Conservation (phyloP, 2,329 filamentous ascomycete genomes). For the Epichloe baconii region DNA sequence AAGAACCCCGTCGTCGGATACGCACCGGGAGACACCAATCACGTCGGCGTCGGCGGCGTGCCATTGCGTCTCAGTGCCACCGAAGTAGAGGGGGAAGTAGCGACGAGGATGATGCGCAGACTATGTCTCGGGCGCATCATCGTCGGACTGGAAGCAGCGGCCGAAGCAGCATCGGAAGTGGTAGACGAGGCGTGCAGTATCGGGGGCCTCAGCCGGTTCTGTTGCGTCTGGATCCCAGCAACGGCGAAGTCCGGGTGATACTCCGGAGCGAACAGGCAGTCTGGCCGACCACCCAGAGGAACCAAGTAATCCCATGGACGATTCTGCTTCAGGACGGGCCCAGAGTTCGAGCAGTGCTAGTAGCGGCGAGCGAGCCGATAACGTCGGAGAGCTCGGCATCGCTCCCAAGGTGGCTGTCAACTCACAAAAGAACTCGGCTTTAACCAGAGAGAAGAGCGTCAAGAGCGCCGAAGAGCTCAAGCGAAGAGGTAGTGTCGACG, state of each 20-base stretch:
- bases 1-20: constrained; percentile 71
- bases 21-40: constrained; percentile 55
- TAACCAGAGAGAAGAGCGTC: constrained; percentile 51
- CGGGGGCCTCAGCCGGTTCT: constrained; percentile 35
- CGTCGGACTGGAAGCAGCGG: constrained; percentile 64
- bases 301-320: constrained; percentile 18
- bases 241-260: constrained; percentile 35
- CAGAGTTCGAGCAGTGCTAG: constrained; percentile 41
- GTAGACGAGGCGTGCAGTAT: constrained; percentile 34
- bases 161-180: constrained; percentile 51
- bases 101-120: constrained; percentile 52
- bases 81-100: constrained; percentile 85
- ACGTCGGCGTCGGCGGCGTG: constrained; percentile 63
- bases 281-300: constrained; percentile 29
- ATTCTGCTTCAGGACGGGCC: constrained; percentile 33
- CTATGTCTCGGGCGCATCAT: constrained; percentile 42
- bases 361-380: constrained; percentile 48
- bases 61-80: constrained; percentile 89
- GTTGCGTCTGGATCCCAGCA: constrained; percentile 29
- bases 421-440: constrained; percentile 41
- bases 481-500: constrained; percentile 71
- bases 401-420: constrained; percentile 43
- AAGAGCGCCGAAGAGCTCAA: constrained; percentile 59
- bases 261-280: constrained; percentile 41
- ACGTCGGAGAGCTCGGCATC: constrained; percentile 39